Evolutionary conservation across 345 rosid species (phyloP).

Genomic region (Gossypium anomalum): DNA sequence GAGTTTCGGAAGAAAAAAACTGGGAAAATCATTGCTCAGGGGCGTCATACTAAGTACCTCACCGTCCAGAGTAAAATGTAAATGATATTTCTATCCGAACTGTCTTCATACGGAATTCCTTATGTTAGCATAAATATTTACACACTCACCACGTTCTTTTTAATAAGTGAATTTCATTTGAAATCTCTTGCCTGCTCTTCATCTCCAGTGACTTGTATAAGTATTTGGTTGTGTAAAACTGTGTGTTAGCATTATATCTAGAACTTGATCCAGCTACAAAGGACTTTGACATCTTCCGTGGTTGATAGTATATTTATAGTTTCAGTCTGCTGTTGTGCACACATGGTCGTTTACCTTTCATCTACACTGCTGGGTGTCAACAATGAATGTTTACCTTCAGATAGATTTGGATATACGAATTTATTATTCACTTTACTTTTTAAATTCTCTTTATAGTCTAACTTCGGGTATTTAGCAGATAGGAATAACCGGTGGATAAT

Average conservation of each 20-base stretch:
- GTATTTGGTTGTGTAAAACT: neutral
- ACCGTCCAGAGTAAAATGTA: constrained; percentile 47
- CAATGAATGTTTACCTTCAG: no score
- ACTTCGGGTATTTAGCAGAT: no score
- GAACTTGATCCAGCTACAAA: neutral
- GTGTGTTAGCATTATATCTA: neutral
- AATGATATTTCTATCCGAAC: constrained; percentile 13
- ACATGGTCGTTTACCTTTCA: neutral
- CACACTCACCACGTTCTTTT: neutral
- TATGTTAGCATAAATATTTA: neutral
- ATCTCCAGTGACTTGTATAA: neutral
- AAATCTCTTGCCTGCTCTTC: neutral
- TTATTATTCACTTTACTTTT: no score
- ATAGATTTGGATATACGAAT: no score
- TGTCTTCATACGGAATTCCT: neutral
- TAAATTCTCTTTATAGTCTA: no score
- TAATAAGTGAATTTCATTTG: neutral
- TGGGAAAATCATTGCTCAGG: constrained; percentile 83
- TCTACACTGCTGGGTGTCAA: neutral
- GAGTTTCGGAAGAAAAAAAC: constrained; percentile 75
- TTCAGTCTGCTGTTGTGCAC: neutral
- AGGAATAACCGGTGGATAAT: no score
- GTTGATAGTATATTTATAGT: neutral
- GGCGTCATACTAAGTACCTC: constrained; percentile 91
- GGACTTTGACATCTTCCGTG: neutral